Evolutionary conservation across 106 monocot genomes (phyloP), one percentile per base, ranked within the genome.

Genomic region (Platanthera guangdongensis): DNA sequence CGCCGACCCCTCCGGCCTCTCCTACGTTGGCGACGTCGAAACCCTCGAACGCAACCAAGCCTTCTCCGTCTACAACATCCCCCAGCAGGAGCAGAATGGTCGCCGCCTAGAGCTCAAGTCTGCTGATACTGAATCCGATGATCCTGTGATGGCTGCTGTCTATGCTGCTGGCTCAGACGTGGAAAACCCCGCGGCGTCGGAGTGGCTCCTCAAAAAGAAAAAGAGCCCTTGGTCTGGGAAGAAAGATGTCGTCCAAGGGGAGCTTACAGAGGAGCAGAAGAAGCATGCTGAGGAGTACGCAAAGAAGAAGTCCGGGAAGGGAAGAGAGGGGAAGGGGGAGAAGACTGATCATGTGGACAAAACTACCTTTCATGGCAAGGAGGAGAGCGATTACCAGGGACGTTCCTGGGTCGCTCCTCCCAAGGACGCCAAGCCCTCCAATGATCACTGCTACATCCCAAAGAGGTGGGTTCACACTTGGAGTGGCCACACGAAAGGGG

Each of bases 311-410:
- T 89, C 89, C n/a, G 91, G 83, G 51, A 91, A n/a, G n/a, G n/a
- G n/a, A n/a, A n/a, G n/a, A n/a, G n/a, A n/a, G n/a, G n/a, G n/a
- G n/a, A n/a, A n/a, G n/a, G n/a, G n/a, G n/a, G n/a, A n/a, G n/a
- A n/a, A n/a, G n/a, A n/a, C n/a, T n/a, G n/a, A n/a, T n/a, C 72
- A 86, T 15, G 82, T 70, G 14, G 91, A 88, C 80, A 99, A 99
- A 86, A 94, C 82, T 55, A 99, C 97, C 5, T 99, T 99, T 76
- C 97, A 99, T 73, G 97, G 97, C 12, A 99, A 94, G 80, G 97
- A 99, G 76, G 94, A 99, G 79, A 64, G 12, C 1, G 97, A 99
- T 59, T 99, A 99, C 73, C 97, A 99, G 80, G 97, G 94, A 0
- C 68, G 97, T 51, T 99, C 97, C 0, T 99, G 97, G 97, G 87